phyloP scores from a whole-genome alignment of 2,329 filamentous ascomycete species.

The Neofusicoccum umdonicola region DNA sequence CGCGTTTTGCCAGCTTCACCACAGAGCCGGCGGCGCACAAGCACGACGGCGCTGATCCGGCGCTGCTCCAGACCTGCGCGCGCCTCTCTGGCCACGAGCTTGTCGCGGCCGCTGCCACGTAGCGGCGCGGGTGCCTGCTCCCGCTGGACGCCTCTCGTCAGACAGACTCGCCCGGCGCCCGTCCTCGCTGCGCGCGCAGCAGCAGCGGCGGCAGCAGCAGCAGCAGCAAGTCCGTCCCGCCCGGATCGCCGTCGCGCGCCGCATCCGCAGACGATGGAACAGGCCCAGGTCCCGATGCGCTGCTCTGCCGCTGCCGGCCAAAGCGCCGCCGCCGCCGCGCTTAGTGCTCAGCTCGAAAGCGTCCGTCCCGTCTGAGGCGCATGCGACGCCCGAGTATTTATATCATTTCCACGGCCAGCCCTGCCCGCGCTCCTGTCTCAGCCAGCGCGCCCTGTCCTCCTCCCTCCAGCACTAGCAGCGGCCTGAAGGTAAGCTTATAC shows the following conservation, averaged over 20 bases:
- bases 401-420: constrained; percentile 11
- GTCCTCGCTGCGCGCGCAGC: background rate
- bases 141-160: background rate
- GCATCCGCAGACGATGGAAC: background rate
- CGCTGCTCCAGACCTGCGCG: background rate
- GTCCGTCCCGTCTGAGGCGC: constrained; percentile 8
- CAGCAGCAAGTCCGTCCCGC: background rate
- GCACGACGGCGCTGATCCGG: constrained; percentile 14
- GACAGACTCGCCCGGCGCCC: background rate
- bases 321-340: constrained; percentile 5
- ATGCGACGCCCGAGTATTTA: constrained; percentile 16
- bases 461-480: constrained; percentile 1
- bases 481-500: constrained; percentile 17
- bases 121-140: background rate
- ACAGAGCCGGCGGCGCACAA: background rate
- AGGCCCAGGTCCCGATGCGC: background rate
- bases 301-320: constrained; percentile 9
- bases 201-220: background rate
- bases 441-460: constrained; percentile 6
- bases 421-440: constrained; percentile 2
- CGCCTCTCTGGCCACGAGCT: background rate
- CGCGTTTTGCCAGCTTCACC: constrained; percentile 1
- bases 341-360: constrained; percentile 13
- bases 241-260: constrained; percentile 3
- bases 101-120: constrained; percentile 5